A percentile compares a stretch with the other conserved stretches of the same genome.
Conservation (phyloP, 1,139 yeast species). For the Kurtzmaniella quercitrusa region DNA sequence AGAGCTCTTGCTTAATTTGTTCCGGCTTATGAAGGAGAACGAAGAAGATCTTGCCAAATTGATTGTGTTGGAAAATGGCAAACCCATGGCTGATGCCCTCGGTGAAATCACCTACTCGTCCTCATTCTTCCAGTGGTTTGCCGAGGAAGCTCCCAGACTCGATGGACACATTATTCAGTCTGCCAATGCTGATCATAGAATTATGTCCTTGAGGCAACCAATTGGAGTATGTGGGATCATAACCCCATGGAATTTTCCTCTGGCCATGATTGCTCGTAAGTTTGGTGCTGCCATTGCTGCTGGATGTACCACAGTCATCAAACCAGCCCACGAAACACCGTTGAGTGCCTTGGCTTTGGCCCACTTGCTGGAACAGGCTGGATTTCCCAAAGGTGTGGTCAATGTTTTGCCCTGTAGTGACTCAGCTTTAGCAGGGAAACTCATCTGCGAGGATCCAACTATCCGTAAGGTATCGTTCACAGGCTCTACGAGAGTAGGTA, state of each 20-base stretch:
- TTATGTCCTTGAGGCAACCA: slow-evolving; percentile 69
- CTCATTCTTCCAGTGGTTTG: slow-evolving; percentile 79
- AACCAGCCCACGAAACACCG: slow-evolving; percentile 92
- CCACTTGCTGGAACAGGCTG: slow-evolving; percentile 68
- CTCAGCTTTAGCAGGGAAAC: slow-evolving; percentile 58
- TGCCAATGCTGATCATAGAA: slow-evolving; percentile 50
- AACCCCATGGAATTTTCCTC: slow-evolving; percentile 96
- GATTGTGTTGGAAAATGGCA: slow-evolving; percentile 80
- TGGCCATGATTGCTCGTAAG: slow-evolving; percentile 91
- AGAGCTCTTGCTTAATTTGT: slow-evolving; percentile 32
- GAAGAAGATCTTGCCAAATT: slow-evolving; percentile 70
- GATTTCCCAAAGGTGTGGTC: slow-evolving; percentile 80
- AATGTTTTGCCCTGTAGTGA: slow-evolving; percentile 63
- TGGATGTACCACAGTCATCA: slow-evolving; percentile 86
- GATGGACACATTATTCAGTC: slow-evolving; percentile 75
- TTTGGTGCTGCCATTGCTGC: slow-evolving; percentile 90
- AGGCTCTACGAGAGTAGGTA: slow-evolving; percentile 57
- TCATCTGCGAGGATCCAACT: slow-evolving; percentile 40
- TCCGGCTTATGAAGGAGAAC: slow-evolving; percentile 59
- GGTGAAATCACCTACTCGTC: slow-evolving; percentile 81
- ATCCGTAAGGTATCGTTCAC: slow-evolving; percentile 53
- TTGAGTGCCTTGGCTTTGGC: slow-evolving; percentile 80
- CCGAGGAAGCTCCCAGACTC: slow-evolving; percentile 78
- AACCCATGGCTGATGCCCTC: slow-evolving; percentile 66
- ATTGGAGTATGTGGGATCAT: slow-evolving; percentile 88